Conservation (phyloP, 192 early-diverging fungal species). For the Neocallimastix lanati region DNA sequence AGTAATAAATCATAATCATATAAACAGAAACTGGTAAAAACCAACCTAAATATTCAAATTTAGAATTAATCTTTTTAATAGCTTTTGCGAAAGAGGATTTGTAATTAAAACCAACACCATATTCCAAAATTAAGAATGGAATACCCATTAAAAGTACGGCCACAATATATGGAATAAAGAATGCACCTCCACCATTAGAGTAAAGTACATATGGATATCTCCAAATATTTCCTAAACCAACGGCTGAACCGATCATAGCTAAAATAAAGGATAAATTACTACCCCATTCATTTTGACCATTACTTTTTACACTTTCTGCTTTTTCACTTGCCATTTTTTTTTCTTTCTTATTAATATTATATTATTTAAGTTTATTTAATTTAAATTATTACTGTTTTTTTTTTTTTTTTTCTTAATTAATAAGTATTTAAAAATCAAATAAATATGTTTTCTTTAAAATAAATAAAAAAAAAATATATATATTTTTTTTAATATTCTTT, state of each 20-base stretch:
- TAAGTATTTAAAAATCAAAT: no score
- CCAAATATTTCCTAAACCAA: not conserved
- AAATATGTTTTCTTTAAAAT: no score
- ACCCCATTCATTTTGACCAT: not conserved
- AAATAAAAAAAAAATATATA: no score
- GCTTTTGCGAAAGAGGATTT: not conserved
- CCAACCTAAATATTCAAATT: not conserved
- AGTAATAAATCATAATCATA: not conserved
- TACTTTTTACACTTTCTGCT: not conserved
- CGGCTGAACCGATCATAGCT: not conserved
- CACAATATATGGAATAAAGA: not conserved
- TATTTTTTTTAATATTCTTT: no score
- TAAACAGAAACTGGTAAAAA: not conserved
- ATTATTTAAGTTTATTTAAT: no score
- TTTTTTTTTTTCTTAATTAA: no score
- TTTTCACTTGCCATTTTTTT: no score
- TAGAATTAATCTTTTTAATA: not conserved
- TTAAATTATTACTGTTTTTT: no score
- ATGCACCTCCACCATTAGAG: not conserved
- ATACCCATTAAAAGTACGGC: not conserved
- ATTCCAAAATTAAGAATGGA: not conserved
- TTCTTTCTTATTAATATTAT: no score
- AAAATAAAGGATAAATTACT: not conserved
- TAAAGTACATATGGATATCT: not conserved
- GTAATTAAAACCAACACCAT: not conserved